phyloP scores from a whole-genome alignment of 148 eudicot genomes.

The Silene uniflora region DNA sequence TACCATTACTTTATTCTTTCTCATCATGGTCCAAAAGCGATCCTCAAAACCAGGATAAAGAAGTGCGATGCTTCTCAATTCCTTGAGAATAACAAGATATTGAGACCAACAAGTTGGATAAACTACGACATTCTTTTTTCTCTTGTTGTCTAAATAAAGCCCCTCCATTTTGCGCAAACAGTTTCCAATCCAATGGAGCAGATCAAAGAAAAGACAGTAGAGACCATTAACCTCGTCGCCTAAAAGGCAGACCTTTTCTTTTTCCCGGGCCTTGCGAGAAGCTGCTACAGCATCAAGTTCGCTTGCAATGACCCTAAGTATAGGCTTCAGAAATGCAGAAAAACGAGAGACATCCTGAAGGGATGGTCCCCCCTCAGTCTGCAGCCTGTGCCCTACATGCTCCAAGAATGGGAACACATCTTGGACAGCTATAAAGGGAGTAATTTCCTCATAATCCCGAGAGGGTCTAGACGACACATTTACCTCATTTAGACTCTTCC shows the following conservation, averaged over 20 bases:
- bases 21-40: conserved; percentile 48
- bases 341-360: conserved; percentile 43
- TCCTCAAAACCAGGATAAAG: conserved; percentile 43
- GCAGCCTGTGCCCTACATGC: conserved; percentile 47
- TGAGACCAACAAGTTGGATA: conserved; percentile 37
- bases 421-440: conserved; percentile 17
- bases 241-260: too few species aligned
- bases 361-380: conserved; percentile 19
- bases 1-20: too few species aligned
- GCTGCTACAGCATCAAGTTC: too few species aligned
- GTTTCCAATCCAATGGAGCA: conserved; percentile 37
- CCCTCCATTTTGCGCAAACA: conserved; percentile 48
- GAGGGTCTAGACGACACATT: conserved; percentile 18
- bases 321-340: too few species aligned
- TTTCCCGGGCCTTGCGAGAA: too few species aligned
- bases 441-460: background rate
- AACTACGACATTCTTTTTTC: conserved; percentile 26
- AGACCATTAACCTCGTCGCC: too few species aligned
- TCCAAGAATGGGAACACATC: conserved; percentile 52
- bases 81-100: too few species aligned
- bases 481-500: conserved; percentile 39
- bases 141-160: conserved; percentile 6
- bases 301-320: too few species aligned
- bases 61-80: conserved; percentile 37
- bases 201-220: too few species aligned